These are phyloP conservation scores for Lepidium aucheri DNA, from an alignment of 345 rosid species.

Conservation along the genomic window DNA sequence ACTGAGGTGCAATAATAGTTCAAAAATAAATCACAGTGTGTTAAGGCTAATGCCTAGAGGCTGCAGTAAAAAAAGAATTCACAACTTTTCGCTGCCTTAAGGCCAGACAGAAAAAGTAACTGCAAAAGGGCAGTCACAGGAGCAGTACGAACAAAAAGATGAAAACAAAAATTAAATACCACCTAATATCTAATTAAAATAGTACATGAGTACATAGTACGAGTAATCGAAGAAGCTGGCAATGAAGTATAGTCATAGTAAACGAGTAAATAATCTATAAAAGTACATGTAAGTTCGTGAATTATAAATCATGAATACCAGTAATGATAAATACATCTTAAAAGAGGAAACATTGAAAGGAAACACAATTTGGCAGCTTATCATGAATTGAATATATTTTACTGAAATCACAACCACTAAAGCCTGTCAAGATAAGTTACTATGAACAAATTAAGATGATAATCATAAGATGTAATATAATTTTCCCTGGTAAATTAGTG, in stretches of 20 bases:
- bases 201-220: neutral
- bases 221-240: neutral
- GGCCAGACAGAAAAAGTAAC: neutral
- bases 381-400: neutral
- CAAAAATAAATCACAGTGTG: neutral
- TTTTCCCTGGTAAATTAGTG: neutral
- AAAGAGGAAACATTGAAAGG: neutral
- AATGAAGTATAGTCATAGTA: neutral
- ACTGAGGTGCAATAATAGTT: neutral
- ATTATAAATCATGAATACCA: neutral
- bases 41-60: neutral
- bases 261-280: neutral
- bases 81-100: neutral
- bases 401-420: constrained; percentile 1
- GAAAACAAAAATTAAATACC: neutral
- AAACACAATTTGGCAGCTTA: neutral
- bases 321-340: neutral
- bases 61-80: neutral
- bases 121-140: neutral
- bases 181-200: neutral
- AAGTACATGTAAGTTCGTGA: neutral
- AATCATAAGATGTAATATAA: neutral
- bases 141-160: neutral
- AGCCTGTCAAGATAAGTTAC: neutral
- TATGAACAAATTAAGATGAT: neutral